Evolutionary conservation across 2,329 filamentous ascomycete genomes (phyloP), one percentile per base, ranked within the genome.

Genomic region (Parafenestella ontariensis): DNA sequence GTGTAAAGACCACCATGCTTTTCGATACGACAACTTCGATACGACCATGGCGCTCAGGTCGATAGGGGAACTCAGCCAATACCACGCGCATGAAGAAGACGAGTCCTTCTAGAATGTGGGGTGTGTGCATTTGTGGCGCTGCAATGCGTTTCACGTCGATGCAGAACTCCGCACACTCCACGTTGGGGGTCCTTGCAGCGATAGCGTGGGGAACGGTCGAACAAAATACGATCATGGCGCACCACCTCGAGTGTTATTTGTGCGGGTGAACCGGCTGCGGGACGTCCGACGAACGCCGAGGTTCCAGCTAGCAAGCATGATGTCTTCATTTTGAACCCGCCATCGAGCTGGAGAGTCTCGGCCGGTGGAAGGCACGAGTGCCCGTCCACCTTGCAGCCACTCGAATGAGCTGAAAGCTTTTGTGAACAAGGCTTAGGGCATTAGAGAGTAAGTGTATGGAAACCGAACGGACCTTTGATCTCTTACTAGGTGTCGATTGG

Each of bases 21-120:
- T n/a, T n/a, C n/a, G n/a, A n/a, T n/a, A n/a, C n/a, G n/a, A n/a
- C n/a, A n/a, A 23, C 17, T 28, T 24, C 7, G 40, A 26, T 42
- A 17, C 15, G 41, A 18, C 4, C 21, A 15, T 24, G 10, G 23
- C 41, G n/a, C 13, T 28, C 41, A 28, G 9, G 31, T 34, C 31
- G 31, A 11, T 17, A 43, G 6, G 24, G 15, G 13, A 10, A 18
- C 17, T 29, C 15, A 1, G 31, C 24, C 41, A 43, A 29, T 29
- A 18, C 41, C 24, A 29, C 29, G 41, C 37, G 6, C 24, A 29
- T 26, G 24, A 26, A 17, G 11, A 31, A 28, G 41, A 10, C 23
- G 41, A 43, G 29, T 24, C 23, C 15, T 43, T 43, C 41, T 43
- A 11, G 41, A 43, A 43, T 43, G 41, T 26, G 41, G 41, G 8